A percentile compares a stretch with the other conserved stretches of the same genome.
phyloP scores from a whole-genome alignment of 1,139 yeast species.

The Saccharomyces pastorianus region DNA sequence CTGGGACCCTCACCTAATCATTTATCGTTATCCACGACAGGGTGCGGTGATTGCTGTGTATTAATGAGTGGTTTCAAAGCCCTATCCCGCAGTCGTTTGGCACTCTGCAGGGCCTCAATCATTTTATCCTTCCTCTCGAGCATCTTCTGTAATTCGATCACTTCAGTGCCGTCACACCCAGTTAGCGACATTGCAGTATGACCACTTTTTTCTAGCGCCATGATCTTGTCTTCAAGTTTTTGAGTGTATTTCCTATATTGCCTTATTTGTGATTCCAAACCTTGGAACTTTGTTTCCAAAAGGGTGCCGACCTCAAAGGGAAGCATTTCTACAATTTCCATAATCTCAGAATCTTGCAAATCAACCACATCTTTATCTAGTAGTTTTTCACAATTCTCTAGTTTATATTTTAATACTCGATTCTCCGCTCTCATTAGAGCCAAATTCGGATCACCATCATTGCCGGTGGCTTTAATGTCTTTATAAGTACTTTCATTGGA shows the following conservation, averaged over 20 bases:
- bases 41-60: neutral
- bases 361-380: conserved; percentile 20
- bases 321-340: conserved; percentile 24
- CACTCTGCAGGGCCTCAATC: conserved; percentile 62
- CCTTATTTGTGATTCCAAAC: conserved; percentile 21
- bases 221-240: conserved; percentile 16
- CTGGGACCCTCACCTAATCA: neutral
- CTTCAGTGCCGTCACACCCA: conserved; percentile 29
- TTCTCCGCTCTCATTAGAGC: conserved; percentile 17
- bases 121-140: conserved; percentile 68
- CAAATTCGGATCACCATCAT: conserved; percentile 6
- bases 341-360: conserved; percentile 20
- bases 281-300: conserved; percentile 24
- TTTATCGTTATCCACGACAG: conserved; percentile 1
- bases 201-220: conserved; percentile 5
- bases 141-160: conserved; percentile 53
- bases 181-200: neutral
- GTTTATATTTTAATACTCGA: conserved; percentile 30
- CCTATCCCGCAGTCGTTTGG: conserved; percentile 44
- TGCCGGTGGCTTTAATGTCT: conserved; percentile 1
- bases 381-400: conserved; percentile 29
- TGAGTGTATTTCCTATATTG: conserved; percentile 17
- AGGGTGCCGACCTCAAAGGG: conserved; percentile 25
- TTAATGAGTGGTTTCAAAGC: conserved; percentile 11
- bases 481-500: conserved; percentile 3